Base-by-base conservation (phyloP, 2,329 filamentous ascomycete species). In the Aspergillus flavus region DNA sequence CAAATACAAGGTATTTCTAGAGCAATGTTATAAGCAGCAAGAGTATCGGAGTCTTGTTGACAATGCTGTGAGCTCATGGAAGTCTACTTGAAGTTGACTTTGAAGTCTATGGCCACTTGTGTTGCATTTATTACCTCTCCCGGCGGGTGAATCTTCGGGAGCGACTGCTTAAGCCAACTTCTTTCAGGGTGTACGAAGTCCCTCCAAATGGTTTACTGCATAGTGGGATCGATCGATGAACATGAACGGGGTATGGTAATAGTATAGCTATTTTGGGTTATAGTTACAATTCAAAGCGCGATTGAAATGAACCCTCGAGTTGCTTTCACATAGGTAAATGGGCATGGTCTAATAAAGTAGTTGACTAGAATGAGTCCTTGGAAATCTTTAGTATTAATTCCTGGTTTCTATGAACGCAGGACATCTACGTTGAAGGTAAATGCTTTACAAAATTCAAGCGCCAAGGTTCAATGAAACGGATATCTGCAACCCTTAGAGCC, bases 1-100 rank as follows among this genome's bases (percentile, higher is more conserved):
- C 66, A 99, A 99, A 84, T 99, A 97, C 76, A 89, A 92, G 73
- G 88, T 99, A n/a, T 98, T 98, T 83, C 79, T 98, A 61, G 92
- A 97, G 79, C 93, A 96, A 84, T 95, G 92, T 78, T 86, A 89
- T 73, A 90, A 90, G 63, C 95, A 99, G 83, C 90, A 92, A 78
- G 83, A 85, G 64, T 97, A 96, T 76, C 86, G 95, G 72, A 87
- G 84, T 72, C 89, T 89, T 76, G 86, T 99, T 11, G 91, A 99
- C 75, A 86, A 86, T 57, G 84, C 80, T 12, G 74, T 85, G 58
- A 71, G 74, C 23, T 76, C 76, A 30, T 86, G 83, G 84, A 69
- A 68, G 34, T 61, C 63, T 32, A 21, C 55, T 52, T 11, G 52
- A 55, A 23, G 6, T 6, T 39, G 16, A 14, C n/a, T 14, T 19